Evolutionary conservation across 805 yeast species (phyloP), one percentile per base, ranked within the genome.

Genomic region (Yarrowia sp.): DNA sequence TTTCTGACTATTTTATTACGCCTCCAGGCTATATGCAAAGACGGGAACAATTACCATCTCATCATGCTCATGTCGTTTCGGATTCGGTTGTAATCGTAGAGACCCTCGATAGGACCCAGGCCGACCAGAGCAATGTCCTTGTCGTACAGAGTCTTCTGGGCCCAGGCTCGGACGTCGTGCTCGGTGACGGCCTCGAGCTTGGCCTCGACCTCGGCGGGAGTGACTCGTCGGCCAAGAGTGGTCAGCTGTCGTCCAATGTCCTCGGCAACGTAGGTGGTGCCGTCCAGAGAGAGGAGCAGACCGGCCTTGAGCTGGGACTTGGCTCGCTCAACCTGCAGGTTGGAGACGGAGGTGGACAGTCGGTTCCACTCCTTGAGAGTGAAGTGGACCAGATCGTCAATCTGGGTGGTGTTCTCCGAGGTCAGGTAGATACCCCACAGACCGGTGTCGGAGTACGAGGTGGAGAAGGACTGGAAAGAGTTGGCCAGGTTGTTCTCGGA

Each of bases 171-270:
- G 48, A 95, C 90, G 74, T 92, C 98, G 40, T 85, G 82, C 71
- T 84, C 87, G 10, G 90, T 83, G 67, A 95, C 89, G 51, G 82
- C 79, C 70, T 91, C 92, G 14, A 95, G 95, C 66, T 88, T 83
- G 65, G 82, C 80, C 72, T 88, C 88, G 12, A 87, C 87, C 68
- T 87, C 90, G 72, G 86, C 89, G 4, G 95, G 92, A 7, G 88
- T 77, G 68, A 87, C 79, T 70, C 91, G 80, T 70, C 78, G 82
- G 32, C 99, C 99, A 3, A 98, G 92, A 62, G 97, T 93, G 48
- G 95, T 96, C 65, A 95, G 81, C 76, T 95, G 99, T 77, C 99
- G 87, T 28, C 99, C 99, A 70, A 95, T 91, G 76, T 95, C 98
- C 78, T 95, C 99, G 33, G 98, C 98, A 58, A 92, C 85, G 7